Conservation (phyloP, 805 yeast species). For the Spathaspora boniae region DNA sequence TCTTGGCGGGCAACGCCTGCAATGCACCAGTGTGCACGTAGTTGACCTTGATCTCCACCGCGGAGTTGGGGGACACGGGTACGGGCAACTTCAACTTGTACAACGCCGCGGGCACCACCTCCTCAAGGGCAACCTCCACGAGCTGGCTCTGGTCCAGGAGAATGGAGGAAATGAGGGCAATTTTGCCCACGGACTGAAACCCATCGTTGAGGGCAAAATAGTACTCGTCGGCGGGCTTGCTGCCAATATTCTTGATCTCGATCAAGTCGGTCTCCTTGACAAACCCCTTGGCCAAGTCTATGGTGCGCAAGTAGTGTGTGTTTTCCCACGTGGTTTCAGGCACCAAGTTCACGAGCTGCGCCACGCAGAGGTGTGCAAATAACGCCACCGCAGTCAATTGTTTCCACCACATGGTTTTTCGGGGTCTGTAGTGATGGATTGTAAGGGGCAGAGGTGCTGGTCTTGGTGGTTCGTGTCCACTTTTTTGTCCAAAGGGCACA, state of each 20-base stretch:
- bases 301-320: constrained; percentile 46
- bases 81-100: constrained; percentile 54
- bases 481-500: no score
- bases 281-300: constrained; percentile 68
- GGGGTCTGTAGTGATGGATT: background rate
- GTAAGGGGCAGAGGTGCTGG: background rate
- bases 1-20: constrained; percentile 61
- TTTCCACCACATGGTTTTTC: background rate
- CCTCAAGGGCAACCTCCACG: constrained; percentile 17
- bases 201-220: constrained; percentile 55
- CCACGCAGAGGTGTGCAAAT: background rate
- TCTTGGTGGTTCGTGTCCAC: background rate
- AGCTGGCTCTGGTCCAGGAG: constrained; percentile 14
- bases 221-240: constrained; percentile 53
- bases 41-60: constrained; percentile 45
- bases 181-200: constrained; percentile 32
- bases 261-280: constrained; percentile 58
- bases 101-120: constrained; percentile 13
- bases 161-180: constrained; percentile 34
- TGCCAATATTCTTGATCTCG: constrained; percentile 55
- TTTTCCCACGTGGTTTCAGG: constrained; percentile 49
- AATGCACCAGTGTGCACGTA: constrained; percentile 46
- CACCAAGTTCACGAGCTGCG: background rate
- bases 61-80: constrained; percentile 64
- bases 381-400: background rate